Percentiles rank a stretch among this genome's conserved stretches.
Evolutionary conservation across 139 green algal genomes (phyloP).

Genomic region (Chlamydomonas applanata): DNA sequence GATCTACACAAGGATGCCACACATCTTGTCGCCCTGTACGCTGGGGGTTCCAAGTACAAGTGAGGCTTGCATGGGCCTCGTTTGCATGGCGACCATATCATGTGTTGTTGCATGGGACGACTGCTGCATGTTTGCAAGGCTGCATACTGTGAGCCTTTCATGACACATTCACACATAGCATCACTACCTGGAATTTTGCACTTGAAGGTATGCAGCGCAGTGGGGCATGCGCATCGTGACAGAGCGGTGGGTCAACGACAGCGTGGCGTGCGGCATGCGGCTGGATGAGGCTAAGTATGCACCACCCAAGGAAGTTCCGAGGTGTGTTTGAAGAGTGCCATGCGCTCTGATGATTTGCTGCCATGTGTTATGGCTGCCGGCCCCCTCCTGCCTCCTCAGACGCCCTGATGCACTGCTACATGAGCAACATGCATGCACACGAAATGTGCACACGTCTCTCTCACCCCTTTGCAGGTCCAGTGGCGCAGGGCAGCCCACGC

Average conservation of each 20-base stretch:
- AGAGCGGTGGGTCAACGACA: background rate
- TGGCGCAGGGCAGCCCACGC: no score
- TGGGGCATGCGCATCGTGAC: slow-evolving; percentile 4
- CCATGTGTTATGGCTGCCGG: background rate
- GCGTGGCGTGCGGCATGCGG: background rate
- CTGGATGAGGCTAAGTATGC: slow-evolving; percentile 1
- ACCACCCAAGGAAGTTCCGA: background rate
- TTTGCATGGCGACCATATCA: no score
- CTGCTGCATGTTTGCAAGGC: no score
- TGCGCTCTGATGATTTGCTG: background rate
- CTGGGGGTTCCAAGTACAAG: background rate
- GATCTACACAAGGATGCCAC: slow-evolving; percentile 6
- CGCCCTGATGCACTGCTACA: no score
- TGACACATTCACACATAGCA: no score
- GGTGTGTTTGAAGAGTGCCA: background rate
- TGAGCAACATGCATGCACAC: no score
- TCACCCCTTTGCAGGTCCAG: no score
- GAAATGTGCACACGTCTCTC: no score
- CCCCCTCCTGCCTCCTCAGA: background rate
- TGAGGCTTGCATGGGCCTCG: background rate
- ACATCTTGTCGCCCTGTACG: background rate
- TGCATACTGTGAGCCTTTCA: no score
- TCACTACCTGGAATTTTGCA: background rate
- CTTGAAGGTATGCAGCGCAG: background rate
- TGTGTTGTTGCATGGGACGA: no score